Evolutionary conservation across 495 filamentous ascomycete genomes (phyloP), one percentile per base, ranked within the genome.

Genomic region (Penicillium arizonense): DNA sequence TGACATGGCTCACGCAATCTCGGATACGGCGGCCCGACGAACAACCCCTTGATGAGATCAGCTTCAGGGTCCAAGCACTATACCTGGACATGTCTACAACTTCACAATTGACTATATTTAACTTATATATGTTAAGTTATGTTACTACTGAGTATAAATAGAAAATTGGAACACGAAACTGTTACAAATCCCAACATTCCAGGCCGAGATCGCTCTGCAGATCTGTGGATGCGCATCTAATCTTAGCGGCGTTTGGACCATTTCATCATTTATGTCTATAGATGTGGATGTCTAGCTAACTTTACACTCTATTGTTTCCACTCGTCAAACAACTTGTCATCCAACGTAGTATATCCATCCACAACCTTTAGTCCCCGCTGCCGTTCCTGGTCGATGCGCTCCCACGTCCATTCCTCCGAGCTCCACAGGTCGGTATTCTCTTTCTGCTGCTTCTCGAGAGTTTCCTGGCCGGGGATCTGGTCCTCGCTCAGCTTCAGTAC

Each of bases 311-410:
- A 66, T 56, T 45, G 45, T 45, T 68, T 64, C 70, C 68, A 77
- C 58, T 79, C 73, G 11, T 64, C 69, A 45, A 68, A 56, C 39
- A 79, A 48, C 54, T 70, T 73, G n/a, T 62, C 66, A 54, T 84
- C 79, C 39, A 88, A 63, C 38, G 62, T 62, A 14, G 70, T 63
- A 58, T 80, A 82, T 16, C 75, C 69, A 50, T 80, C 67, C 9
- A 83, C 78, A 7, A 84, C 69, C 43, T 65, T 61, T 57, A 85
- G 58, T 10, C 83, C 84, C 38, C 82, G 70, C 51, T 65, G 53
- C 20, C 85, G 68, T 65, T 86, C 80, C 52, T 70, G 69, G 51
- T 88, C 84, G 20, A 88, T 76, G 5, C 68, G 58, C 54, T 80
- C 75, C 73, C 80, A 80, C 5, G 73, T 75, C 76, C 78, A 84